Conservation (phyloP, 1,284 basidiomycete genomes). For the Mixia osmundae region DNA sequence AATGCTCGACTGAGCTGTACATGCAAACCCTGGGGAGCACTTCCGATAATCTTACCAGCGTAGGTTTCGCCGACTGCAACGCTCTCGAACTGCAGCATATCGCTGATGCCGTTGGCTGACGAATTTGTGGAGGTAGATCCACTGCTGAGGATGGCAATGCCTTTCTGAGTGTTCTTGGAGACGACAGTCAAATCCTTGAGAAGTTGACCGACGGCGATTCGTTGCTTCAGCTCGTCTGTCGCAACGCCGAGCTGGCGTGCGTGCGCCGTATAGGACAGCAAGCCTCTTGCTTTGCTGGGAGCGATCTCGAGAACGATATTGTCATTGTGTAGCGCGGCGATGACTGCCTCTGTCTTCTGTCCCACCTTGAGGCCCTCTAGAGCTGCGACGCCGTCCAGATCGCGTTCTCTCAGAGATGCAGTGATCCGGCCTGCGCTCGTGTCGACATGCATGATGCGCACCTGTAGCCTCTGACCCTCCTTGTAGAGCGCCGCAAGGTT, state of each 20-base stretch:
- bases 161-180: constrained; percentile 67
- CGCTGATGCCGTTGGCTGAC: not conserved
- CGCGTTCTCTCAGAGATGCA: too few species aligned
- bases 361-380: constrained; percentile 43
- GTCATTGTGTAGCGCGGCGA: constrained; percentile 59
- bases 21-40: constrained; percentile 35
- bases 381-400: too few species aligned
- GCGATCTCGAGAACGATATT: constrained; percentile 49
- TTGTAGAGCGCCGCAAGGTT: constrained; percentile 30
- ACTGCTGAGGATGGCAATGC: constrained; percentile 57
- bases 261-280: constrained; percentile 64
- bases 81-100: constrained; percentile 36
- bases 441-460: constrained; percentile 56
- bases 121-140: constrained; percentile 20
- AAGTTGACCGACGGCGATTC: constrained; percentile 39
- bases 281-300: constrained; percentile 46
- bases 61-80: constrained; percentile 46
- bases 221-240: constrained; percentile 41
- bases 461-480: constrained; percentile 62
- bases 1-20: constrained; percentile 44
- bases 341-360: constrained; percentile 40
- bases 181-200: constrained; percentile 62
- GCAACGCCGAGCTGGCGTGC: constrained; percentile 52
- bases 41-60: constrained; percentile 38
- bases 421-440: constrained; percentile 39